A percentile compares a stretch with the other conserved stretches of the same genome.
Conservation (phyloP, 345 rosid genomes). For the Crucihimalaya himalaica region DNA sequence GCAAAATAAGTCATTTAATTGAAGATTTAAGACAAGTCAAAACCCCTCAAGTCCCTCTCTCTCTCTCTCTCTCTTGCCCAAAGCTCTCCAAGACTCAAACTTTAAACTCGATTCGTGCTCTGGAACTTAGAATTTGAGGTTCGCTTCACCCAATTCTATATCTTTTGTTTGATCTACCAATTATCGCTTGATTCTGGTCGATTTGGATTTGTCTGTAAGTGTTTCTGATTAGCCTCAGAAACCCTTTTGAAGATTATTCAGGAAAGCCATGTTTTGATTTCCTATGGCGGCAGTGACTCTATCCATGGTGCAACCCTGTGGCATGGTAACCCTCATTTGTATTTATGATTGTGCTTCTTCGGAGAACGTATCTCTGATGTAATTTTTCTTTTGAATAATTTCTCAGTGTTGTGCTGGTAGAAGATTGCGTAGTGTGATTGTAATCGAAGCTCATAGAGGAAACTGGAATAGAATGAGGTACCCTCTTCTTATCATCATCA, state of each 20-base stretch:
- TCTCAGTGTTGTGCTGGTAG: constrained; percentile 51
- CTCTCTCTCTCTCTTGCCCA: not conserved
- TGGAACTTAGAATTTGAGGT: not conserved
- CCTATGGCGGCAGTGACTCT: constrained; percentile 38
- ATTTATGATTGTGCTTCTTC: constrained; percentile 4
- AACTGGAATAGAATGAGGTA: constrained; percentile 46
- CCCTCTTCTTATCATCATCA: constrained; percentile 14
- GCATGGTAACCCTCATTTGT: constrained; percentile 37
- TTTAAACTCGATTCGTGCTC: not conserved
- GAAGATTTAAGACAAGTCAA: not conserved
- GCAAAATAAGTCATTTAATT: not conserved
- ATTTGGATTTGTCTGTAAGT: not conserved
- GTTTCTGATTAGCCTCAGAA: not conserved
- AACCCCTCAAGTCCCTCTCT: not conserved
- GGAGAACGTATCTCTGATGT: not conserved
- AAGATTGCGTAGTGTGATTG: constrained; percentile 43
- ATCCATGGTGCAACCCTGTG: constrained; percentile 37
- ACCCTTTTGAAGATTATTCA: not conserved
- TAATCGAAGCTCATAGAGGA: constrained; percentile 48
- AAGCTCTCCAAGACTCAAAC: not conserved
- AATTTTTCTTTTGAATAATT: not conserved
- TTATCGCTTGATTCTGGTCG: not conserved
- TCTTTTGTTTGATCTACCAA: not conserved
- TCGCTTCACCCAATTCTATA: not conserved
- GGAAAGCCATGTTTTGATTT: constrained; percentile 31